Evolutionary conservation across 2,329 filamentous ascomycete species (phyloP).

Genomic region (Fusarium beomiforme): DNA sequence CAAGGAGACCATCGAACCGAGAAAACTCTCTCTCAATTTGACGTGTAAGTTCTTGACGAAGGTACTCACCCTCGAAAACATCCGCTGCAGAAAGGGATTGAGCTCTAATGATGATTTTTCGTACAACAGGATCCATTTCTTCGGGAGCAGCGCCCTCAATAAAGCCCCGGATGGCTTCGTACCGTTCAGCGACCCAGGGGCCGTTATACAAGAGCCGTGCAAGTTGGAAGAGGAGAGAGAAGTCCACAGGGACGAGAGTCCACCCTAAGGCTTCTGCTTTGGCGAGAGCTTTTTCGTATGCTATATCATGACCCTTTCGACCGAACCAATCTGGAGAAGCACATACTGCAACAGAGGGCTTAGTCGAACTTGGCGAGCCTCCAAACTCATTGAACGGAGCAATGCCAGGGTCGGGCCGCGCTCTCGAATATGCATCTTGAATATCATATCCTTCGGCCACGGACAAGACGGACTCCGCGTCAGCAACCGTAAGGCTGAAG

Average conservation of each 20-base stretch:
- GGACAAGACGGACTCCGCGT: conserved; percentile 61
- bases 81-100: conserved; percentile 56
- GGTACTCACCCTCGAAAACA: conserved; percentile 54
- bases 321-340: conserved; percentile 52
- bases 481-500: conserved; percentile 58
- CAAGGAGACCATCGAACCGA: conserved; percentile 60
- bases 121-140: conserved; percentile 50
- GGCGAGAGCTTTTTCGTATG: conserved; percentile 54
- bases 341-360: conserved; percentile 53
- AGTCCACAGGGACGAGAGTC: conserved; percentile 55
- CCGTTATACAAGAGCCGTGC: conserved; percentile 66
- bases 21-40: conserved; percentile 53
- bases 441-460: conserved; percentile 59
- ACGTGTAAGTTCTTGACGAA: conserved; percentile 52
- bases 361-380: conserved; percentile 13
- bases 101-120: conserved; percentile 51
- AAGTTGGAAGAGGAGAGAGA: conserved; percentile 60
- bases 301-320: conserved; percentile 49
- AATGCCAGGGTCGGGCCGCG: conserved; percentile 30
- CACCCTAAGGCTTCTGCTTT: conserved; percentile 54
- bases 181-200: conserved; percentile 66
- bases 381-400: conserved; percentile 45
- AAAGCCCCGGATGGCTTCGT: conserved; percentile 60
- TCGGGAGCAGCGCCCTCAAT: conserved; percentile 48
- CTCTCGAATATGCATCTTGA: conserved; percentile 62